phyloP scores from a whole-genome alignment of 2,329 filamentous ascomycete genomes.

The Colletotrichum navitas region DNA sequence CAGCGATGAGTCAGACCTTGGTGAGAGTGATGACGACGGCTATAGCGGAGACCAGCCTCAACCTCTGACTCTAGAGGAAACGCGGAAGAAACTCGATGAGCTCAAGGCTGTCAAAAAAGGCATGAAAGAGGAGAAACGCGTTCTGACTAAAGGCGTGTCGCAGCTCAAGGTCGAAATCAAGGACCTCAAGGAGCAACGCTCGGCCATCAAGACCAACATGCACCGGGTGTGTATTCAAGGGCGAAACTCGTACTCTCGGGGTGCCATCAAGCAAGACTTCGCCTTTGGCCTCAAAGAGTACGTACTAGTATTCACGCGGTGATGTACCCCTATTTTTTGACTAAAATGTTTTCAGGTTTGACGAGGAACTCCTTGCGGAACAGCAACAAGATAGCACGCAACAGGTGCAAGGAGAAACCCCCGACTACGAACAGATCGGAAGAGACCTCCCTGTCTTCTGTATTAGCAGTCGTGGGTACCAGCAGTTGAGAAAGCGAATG shows the following conservation, averaged over 20 bases:
- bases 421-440: conserved; percentile 71
- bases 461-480: conserved; percentile 72
- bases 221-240: conserved; percentile 61
- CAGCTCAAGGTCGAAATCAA: background rate
- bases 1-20: conserved; percentile 15
- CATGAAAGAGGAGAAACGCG: conserved; percentile 3
- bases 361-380: conserved; percentile 24
- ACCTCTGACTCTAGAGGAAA: conserved; percentile 4
- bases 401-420: conserved; percentile 53
- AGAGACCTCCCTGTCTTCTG: conserved; percentile 72
- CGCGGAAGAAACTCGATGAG: conserved; percentile 5
- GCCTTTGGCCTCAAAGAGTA: conserved; percentile 60
- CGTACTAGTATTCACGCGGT: conserved; percentile 41
- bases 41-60: background rate
- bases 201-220: background rate
- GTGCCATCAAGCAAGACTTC: conserved; percentile 44
- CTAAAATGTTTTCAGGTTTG: conserved; percentile 8
- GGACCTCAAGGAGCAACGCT: background rate
- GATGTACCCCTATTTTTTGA: background rate
- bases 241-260: conserved; percentile 66
- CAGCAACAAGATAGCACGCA: background rate
- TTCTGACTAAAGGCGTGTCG: background rate
- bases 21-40: background rate
- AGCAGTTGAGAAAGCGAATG: conserved; percentile 69
- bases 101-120: conserved; percentile 24